Evolutionary conservation across 1,284 basidiomycete species (phyloP), one percentile per base, ranked within the genome.

Genomic region (Caloboletus firmus): DNA sequence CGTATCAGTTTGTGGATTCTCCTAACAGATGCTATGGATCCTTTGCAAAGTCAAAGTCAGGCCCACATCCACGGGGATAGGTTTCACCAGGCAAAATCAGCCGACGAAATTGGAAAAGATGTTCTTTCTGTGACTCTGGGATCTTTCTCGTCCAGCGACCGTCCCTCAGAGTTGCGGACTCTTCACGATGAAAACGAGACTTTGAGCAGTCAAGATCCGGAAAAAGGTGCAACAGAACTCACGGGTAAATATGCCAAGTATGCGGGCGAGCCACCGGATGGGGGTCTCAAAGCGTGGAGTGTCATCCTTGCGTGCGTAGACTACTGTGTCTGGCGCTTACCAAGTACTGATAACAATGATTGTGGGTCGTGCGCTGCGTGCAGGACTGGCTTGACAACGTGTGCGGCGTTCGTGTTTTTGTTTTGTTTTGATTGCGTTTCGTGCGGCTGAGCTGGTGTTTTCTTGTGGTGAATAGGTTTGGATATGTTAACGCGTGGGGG

Each of bases 241-340:
- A 32, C 51, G 0, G 51, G 28, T 2, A 62, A 54, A 32, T 64
- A 62, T 48, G 52, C 51, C 51, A 69, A 67, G 52, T 63, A 59
- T 52, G 62, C 49, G 2, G 58, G 55, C 39, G 69, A 55, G 7
- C 43, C 69, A 18, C 79, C 79, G 7, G 81, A 83, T 61, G 82
- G 81, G 28, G 81, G 81, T 2, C 60, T 76, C 39, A 72, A 74
- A 57, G 81, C 82, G 1, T 83, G 81, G 81, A 64, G 77, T 6
- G 74, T 82, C 30, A 72, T 81, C 15, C 47, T 75, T 57, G 79
- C 56, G 79, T 81, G 55, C 52, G 77, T 58, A 7, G 3, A 4
- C 8, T 42, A 2, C 10, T 1, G 7, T 36, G 5, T 22, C 37
- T 8, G 9, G 22, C 13, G 12, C 28, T 5, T n/a, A 4, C 20